Evolutionary conservation across 83 land plant species (phyloP), one percentile per base, ranked within the genome.

Genomic region (Picea engelmannii): DNA sequence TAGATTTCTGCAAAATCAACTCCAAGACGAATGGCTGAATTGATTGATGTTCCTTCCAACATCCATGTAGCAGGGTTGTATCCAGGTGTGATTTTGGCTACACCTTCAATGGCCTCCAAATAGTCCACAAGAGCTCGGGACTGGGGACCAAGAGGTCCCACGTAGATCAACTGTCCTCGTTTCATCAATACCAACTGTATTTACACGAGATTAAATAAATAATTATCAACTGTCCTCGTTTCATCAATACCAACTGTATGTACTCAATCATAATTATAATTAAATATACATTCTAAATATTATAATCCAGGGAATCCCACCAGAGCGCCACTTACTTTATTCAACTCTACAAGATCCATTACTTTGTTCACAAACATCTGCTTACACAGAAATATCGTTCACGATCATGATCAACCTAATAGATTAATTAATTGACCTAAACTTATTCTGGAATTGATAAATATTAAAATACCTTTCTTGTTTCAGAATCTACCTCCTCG

Each of bases 141-240:
- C 21, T 86, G 23, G 16, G 27, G 66, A 3, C 90, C 90, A 21
- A 88, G 66, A 42, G 89, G 83, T 7, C 90, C 90, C 17, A 80
- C 86, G 24, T 88, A 88, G 74, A 88, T 86, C 59, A 87, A 82
- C 62, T 85, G 83, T 25, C 90, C 90, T 58, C 83, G 79, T 62
- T 88, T 88, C 89, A 88, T 86, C 12, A 88, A 68, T 23, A 88
- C 78, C 12, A 88, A 83, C 89, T 87, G 82, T 15, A 78, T 17
- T 60, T 70, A n/a, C 75, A 40, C 59, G 15, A 12, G 3, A 55
- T 38, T 68, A 44, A 38, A 68, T 47, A 5, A 21, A 44, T 31
- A 68, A 17, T 35, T 44, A 88, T 86, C 59, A 87, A 82, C 62
- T 85, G 83, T 25, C 90, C 90, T 58, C 83, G 79, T 62, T 88